A percentile compares a stretch with the other conserved stretches of the same genome.
Conservation (phyloP, 257 asterid genomes). For the Leptodermis oblonga region DNA sequence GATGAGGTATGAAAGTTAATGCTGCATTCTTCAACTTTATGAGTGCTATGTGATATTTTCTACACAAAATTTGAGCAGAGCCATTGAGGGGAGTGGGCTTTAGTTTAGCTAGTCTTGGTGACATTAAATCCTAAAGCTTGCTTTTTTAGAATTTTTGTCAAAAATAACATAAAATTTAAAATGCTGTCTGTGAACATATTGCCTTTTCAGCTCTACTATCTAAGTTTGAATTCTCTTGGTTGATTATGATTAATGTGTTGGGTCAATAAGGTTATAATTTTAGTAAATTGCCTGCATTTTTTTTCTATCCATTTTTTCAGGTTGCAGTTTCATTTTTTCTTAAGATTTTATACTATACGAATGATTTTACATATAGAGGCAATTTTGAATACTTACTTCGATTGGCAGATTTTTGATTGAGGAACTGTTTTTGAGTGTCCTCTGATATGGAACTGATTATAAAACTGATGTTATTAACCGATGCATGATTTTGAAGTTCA, state of each 20-base stretch:
- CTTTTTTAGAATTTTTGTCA: not conserved
- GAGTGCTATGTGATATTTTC: not conserved
- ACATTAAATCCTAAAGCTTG: not conserved
- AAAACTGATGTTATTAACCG: no score
- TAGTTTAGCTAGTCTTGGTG: not conserved
- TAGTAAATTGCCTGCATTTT: no score
- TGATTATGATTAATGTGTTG: not conserved
- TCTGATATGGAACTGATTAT: no score
- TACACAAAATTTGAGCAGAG: not conserved
- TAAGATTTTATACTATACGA: no score
- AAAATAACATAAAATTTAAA: no score
- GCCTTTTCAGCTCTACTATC: not conserved
- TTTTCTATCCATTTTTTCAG: not conserved
- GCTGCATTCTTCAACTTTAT: not conserved
- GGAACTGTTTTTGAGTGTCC: no score
- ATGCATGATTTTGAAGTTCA: not conserved
- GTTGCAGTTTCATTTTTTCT: not conserved
- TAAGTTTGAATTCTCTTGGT: not conserved
- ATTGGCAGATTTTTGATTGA: not conserved
- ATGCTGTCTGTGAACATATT: no score
- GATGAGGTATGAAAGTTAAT: conserved; percentile 45
- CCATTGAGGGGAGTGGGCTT: not conserved
- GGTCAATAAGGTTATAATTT: not conserved
- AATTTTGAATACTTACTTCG: not conserved
- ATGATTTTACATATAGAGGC: not conserved